phyloP scores from a whole-genome alignment of 495 filamentous ascomycete species.

The Cairneyella variabilis region DNA sequence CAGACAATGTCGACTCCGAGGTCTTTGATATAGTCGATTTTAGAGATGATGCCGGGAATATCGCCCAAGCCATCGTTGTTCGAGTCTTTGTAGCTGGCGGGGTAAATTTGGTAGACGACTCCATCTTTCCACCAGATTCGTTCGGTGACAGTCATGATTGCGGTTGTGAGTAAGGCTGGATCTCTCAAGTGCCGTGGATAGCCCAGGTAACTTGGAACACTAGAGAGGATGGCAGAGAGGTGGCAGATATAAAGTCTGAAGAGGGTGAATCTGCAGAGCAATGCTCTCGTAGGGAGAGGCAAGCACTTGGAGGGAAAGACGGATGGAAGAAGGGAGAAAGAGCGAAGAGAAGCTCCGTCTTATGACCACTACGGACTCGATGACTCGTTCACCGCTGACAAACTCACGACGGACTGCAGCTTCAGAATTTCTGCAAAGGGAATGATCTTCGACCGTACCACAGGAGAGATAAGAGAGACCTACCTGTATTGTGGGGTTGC shows the following conservation, averaged over 20 bases:
- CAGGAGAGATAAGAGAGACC: neutral
- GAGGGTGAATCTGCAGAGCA: neutral
- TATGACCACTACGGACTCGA: neutral
- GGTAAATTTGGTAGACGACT: conserved; percentile 67
- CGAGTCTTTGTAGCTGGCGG: conserved; percentile 61
- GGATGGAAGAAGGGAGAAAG: neutral
- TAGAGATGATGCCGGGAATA: conserved; percentile 60
- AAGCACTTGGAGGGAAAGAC: neutral
- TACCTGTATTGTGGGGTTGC: too few relatives aligned
- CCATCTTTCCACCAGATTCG: conserved; percentile 39
- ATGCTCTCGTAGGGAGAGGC: neutral
- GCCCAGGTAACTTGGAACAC: neutral
- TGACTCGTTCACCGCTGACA: neutral
- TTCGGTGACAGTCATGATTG: conserved; percentile 5
- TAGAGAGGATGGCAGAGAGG: neutral
- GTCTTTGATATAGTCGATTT: conserved; percentile 60
- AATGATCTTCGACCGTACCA: neutral
- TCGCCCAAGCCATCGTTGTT: conserved; percentile 67
- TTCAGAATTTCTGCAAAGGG: neutral
- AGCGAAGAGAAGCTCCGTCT: neutral
- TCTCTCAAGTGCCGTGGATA: neutral
- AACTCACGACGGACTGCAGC: conserved; percentile 10
- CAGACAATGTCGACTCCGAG: conserved; percentile 65
- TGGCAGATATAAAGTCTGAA: neutral
- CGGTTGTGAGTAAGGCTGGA: neutral